Evolutionary conservation across 129 eudicot genomes (phyloP), one percentile per base, ranked within the genome.

Genomic region (Cynara cardunculus): DNA sequence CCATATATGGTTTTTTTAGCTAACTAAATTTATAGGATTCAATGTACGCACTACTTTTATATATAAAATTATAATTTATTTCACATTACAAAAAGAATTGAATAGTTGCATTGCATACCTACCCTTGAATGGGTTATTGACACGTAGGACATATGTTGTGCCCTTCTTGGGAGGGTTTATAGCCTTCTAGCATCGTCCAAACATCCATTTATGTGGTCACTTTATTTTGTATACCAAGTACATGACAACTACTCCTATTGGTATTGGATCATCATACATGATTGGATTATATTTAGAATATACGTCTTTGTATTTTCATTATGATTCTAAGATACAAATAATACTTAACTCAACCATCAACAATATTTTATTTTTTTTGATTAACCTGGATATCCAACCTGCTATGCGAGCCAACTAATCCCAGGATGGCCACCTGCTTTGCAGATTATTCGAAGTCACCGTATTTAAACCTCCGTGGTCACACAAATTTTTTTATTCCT

Each of bases 91-190:
- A 39, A 39, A 39, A 39, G 16, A 39, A 39, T 8, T 39, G 3
- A 28, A 37, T 8, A 37, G 13, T 37, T 37, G 2, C 39, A 34
- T 37, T 37, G 2, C 39, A 34, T 34, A 34, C 39, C 39, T 37
- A 37, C 13, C 13, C 24, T 56, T n/a, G 64, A 56, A 18, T 56
- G 65, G 65, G 65, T 56, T 56, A 14, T 18, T 56, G 65, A 56
- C 62, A 18, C 7, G 24, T 56, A 64, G 26, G 69, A 64, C 28
- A 21, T 22, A 10, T 64, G 69, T 22, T 64, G 16, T 64, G 69
- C 69, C 69, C 69, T 64, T 64, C 69, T 19, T 64, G 69, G 69
- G 28, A 64, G 69, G 69, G 69, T 64, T 62, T 64, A 7, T 64
- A 64, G 27, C 2, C 28, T 64, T 64, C 69, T 64, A 64, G 69